Conservation (phyloP, 495 filamentous ascomycete genomes). For the Staphylotrichum longicolle region DNA sequence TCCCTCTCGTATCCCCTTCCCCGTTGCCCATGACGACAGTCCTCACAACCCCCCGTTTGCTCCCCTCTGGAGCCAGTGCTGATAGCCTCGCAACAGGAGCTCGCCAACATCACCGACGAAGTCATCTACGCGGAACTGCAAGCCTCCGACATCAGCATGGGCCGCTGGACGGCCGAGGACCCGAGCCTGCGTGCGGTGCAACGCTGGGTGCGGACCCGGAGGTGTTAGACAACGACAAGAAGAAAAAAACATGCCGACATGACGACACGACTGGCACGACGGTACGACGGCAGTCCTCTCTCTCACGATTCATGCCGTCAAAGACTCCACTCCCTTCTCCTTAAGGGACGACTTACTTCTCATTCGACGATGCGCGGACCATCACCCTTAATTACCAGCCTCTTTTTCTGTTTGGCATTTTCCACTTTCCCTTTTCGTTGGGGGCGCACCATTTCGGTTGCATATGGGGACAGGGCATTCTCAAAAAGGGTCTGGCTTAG, state of each 20-base stretch:
- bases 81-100: slow-evolving; percentile 50
- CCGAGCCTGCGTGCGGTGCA: slow-evolving; percentile 54
- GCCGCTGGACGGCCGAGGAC: slow-evolving; percentile 74
- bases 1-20: not conserved
- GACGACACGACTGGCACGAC: not conserved
- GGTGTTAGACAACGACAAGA: slow-evolving; percentile 20
- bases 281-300: not conserved
- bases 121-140: slow-evolving; percentile 63
- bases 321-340: too few relatives aligned
- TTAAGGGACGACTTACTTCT: slow-evolving; percentile 3
- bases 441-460: not conserved
- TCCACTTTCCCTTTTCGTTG: slow-evolving; percentile 3
- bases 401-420: not conserved
- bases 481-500: slow-evolving; percentile 6
- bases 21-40: not conserved
- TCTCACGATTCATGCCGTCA: too few relatives aligned
- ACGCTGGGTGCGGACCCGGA: slow-evolving; percentile 50
- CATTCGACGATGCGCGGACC: slow-evolving; percentile 3
- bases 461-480: slow-evolving; percentile 11
- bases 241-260: not conserved
- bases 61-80: not conserved
- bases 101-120: slow-evolving; percentile 65
- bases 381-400: not conserved
- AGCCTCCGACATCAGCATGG: slow-evolving; percentile 60
- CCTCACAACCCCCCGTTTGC: too few relatives aligned